A percentile compares a stretch with the other conserved stretches of the same genome.
Conservation (phyloP, 441 rosid species). For the Sinapis alba region DNA sequence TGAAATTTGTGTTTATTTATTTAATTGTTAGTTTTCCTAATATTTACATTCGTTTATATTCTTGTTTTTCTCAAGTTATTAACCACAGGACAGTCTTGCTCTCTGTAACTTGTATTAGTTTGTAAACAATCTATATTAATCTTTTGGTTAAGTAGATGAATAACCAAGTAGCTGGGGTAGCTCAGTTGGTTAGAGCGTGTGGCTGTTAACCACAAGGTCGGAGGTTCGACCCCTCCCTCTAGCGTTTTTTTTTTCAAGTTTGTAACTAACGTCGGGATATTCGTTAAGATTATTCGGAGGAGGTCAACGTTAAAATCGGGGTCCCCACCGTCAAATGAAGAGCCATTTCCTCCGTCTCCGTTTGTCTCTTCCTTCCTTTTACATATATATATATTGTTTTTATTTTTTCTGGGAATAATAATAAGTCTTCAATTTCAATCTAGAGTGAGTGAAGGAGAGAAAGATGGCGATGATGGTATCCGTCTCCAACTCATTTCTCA, state of each 20-base stretch:
- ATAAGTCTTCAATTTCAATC: background rate
- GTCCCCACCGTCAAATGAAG: slow-evolving; percentile 17
- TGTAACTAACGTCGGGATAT: background rate
- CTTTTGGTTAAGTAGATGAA: background rate
- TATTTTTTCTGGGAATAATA: background rate
- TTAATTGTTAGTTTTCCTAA: background rate
- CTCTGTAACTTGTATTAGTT: background rate
- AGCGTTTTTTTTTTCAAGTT: slow-evolving; percentile 4
- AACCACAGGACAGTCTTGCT: background rate
- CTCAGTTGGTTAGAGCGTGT: slow-evolving; percentile 92
- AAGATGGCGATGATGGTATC: slow-evolving; percentile 69
- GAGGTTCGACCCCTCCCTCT: slow-evolving; percentile 39
- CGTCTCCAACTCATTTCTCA: slow-evolving; percentile 49
- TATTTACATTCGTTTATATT: background rate
- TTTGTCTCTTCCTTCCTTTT: slow-evolving; percentile 15
- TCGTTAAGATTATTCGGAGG: slow-evolving; percentile 25
- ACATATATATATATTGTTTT: background rate
- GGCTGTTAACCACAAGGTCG: slow-evolving; percentile 99
- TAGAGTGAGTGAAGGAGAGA: slow-evolving; percentile 17
- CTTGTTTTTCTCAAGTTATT: background rate
- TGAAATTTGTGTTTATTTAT: background rate
- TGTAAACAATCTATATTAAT: too few species aligned
- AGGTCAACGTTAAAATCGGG: slow-evolving; percentile 27
- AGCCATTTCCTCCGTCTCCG: slow-evolving; percentile 2
- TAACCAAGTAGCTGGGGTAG: slow-evolving; percentile 26